phyloP scores from a whole-genome alignment of 345 rosid species.

The Mallotus nudiflorus region DNA sequence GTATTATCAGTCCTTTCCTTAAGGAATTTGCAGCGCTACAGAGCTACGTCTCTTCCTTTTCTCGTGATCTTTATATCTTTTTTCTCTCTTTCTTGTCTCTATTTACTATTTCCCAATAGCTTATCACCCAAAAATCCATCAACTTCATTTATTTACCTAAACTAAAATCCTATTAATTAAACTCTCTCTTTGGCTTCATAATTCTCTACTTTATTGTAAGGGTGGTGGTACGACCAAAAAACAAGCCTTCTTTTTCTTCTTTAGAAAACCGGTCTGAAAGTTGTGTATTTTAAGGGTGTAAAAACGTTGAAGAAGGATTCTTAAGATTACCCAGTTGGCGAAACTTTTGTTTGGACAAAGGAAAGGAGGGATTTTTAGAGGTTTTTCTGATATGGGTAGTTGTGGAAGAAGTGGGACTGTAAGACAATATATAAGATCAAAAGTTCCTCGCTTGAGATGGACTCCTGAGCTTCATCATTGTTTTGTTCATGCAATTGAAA shows the following conservation, averaged over 20 bases:
- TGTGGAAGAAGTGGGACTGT: conserved; percentile 80
- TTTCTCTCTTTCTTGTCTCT: background rate
- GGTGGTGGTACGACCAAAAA: too few relatives aligned
- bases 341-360: too few relatives aligned
- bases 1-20: conserved; percentile 37
- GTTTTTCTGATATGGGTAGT: conserved; percentile 46
- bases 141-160: too few relatives aligned
- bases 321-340: background rate
- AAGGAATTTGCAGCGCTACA: conserved; percentile 55
- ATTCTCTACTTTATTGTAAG: too few relatives aligned
- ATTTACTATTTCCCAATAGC: too few relatives aligned
- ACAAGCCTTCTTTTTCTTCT: too few relatives aligned
- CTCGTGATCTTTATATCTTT: conserved; percentile 38
- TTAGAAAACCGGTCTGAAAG: background rate
- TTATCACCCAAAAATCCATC: too few relatives aligned
- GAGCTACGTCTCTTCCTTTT: conserved; percentile 47
- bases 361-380: conserved; percentile 20
- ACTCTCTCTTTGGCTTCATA: too few relatives aligned
- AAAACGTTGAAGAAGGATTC: background rate
- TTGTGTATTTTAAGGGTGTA: too few relatives aligned
- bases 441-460: conserved; percentile 91
- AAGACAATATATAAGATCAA: conserved; percentile 86
- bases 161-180: too few relatives aligned
- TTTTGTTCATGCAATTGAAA: conserved; percentile 82
- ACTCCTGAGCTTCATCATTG: conserved; percentile 96